Evolutionary conservation across 2,329 filamentous ascomycete species (phyloP), one percentile per base, ranked within the genome.

Genomic region (Exophiala sp.): DNA sequence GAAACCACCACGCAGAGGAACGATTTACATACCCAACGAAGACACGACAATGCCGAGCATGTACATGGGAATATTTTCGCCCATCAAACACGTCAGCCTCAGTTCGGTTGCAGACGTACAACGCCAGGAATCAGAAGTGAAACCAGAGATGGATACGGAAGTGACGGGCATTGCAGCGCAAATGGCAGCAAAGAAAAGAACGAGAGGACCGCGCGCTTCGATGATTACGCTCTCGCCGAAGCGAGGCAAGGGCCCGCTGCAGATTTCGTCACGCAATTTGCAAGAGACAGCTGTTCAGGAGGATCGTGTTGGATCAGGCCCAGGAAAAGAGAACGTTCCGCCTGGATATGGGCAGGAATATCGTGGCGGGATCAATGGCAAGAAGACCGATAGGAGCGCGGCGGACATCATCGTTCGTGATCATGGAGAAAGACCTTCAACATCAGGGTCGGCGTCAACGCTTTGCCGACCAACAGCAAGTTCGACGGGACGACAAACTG

Each of bases 291-390:
- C 69, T 3, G 67, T 70, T 38, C 65, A 67, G 14, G 63, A 70
- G 40, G 78, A 83, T 61, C 64, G 78, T n/a, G 63, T 71, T 54
- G 81, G 81, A 20, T 74, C 74, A 45, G 79, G 79, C 33, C 75
- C 75, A 3, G 83, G 83, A 5, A 86, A 86, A 62, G 83, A 86
- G 65, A 86, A 86, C 58, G 63, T 84, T 4, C 81, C 81, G 11
- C 83, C 82, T 1, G 76, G 75, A 14, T n/a, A 47, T 46, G 6
- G 29, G 3, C 48, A 59, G 32, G 63, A 10, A 16, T 18, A 20
- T n/a, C 1, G 29, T 20, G 40, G 21, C 41, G 6, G 41, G 21
- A 18, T 62, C 29, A 38, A 35, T n/a, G 11, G 35, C 50, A 34
- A 50, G 57, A 9, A 44, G 59, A 65, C 7, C 24, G 24, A 43